These are phyloP conservation scores for Catunica adiposa DNA, from an alignment of 2,329 filamentous ascomycete genomes.

Conservation along the genomic window DNA sequence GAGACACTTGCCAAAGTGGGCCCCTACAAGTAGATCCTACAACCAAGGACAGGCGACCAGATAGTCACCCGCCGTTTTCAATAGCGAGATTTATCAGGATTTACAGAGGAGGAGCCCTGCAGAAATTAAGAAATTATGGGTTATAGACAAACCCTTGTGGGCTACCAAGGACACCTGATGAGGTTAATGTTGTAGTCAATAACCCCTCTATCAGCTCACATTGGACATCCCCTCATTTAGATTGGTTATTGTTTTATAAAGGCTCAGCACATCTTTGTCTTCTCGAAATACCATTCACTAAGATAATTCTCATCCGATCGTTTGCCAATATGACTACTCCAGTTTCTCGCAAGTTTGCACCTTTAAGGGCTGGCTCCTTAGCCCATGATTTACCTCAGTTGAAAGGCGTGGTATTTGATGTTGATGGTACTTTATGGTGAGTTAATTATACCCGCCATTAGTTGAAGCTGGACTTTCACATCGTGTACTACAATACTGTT, in stretches of 20 bases:
- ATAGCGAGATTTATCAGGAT: too few species aligned
- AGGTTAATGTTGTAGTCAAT: background rate
- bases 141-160: too few species aligned
- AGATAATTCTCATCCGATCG: background rate
- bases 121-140: background rate
- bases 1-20: too few species aligned
- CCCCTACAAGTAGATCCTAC: too few species aligned
- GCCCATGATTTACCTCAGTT: constrained; percentile 28
- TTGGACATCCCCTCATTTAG: background rate
- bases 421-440: constrained; percentile 87
- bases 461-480: too few species aligned
- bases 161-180: background rate
- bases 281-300: too few species aligned
- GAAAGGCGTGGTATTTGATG: constrained; percentile 64
- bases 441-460: constrained; percentile 21
- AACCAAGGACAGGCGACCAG: too few species aligned
- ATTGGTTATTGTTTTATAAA: background rate
- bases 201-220: too few species aligned
- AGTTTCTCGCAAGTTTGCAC: constrained; percentile 30
- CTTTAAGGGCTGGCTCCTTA: constrained; percentile 27
- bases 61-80: too few species aligned
- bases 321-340: constrained; percentile 7
- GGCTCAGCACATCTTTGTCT: background rate
- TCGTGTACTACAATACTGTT: too few species aligned
- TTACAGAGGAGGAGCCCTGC: background rate